Evolutionary conservation across 768 basidiomycete genomes (phyloP).

Genomic region (Boletus rubescentipes): DNA sequence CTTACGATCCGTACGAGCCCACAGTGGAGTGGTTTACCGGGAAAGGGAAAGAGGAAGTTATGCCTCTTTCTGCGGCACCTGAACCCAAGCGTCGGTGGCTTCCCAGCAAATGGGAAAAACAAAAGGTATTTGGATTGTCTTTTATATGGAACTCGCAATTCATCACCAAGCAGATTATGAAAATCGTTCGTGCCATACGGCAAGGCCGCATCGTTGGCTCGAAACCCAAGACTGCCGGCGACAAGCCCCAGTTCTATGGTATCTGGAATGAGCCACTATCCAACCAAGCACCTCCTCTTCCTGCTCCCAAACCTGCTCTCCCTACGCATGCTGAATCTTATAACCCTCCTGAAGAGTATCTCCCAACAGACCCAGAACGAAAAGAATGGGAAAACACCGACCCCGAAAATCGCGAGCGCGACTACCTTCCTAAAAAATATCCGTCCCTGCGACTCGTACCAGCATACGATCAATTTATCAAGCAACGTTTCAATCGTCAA

Average conservation of each 20-base stretch:
- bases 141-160: neutral
- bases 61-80: conserved; percentile 88
- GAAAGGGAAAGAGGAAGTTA: conserved; percentile 89
- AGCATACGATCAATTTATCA: conserved; percentile 87
- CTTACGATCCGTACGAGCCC: conserved; percentile 90
- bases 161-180: conserved; percentile 76
- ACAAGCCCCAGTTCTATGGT: conserved; percentile 70
- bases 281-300: conserved; percentile 78
- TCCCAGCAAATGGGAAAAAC: conserved; percentile 99
- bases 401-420: conserved; percentile 84
- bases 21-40: conserved; percentile 97
- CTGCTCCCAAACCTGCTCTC: conserved; percentile 87
- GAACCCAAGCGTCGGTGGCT: conserved; percentile 97
- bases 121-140: conserved; percentile 64
- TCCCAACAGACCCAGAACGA: conserved; percentile 80
- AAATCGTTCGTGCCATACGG: conserved; percentile 97
- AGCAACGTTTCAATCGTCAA: conserved; percentile 90
- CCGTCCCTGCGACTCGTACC: conserved; percentile 85
- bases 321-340: conserved; percentile 97
- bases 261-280: conserved; percentile 88
- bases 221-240: conserved; percentile 74
- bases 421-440: conserved; percentile 88
- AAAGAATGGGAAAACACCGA: conserved; percentile 81
- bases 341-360: conserved; percentile 96
- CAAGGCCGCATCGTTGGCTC: conserved; percentile 91